Conservation (phyloP, 768 basidiomycete genomes). For the Macrolepiota albuminosa region DNA sequence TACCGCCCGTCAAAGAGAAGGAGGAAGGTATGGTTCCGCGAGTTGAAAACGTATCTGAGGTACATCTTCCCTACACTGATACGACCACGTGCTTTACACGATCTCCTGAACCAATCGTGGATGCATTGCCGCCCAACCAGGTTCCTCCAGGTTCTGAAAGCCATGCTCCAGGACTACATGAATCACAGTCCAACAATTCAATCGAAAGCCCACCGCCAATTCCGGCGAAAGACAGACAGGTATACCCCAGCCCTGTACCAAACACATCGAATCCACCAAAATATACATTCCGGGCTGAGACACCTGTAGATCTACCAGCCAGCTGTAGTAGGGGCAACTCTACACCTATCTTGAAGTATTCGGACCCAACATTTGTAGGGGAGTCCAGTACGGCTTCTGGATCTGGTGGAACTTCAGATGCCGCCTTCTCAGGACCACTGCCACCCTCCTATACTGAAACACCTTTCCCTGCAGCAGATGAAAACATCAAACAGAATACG, state of each 20-base stretch:
- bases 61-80: background rate
- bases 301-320: background rate
- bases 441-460: constrained; percentile 9
- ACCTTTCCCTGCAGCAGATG: background rate
- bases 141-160: background rate
- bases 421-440: background rate
- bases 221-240: background rate
- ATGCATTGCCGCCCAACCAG: too few species aligned
- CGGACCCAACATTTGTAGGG: background rate
- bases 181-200: background rate
- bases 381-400: background rate
- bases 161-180: background rate
- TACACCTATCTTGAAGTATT: background rate
- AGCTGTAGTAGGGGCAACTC: background rate
- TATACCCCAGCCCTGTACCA: background rate
- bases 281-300: background rate
- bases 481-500: background rate
- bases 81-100: background rate
- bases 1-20: background rate
- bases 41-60: background rate
- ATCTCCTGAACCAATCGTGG: background rate
- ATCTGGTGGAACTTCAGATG: background rate
- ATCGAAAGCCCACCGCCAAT: background rate
- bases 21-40: background rate
- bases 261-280: background rate